Evolutionary conservation across 208 protist genomes (phyloP), one percentile per base, ranked within the genome.

Genomic region (Leishmania braziliensis): DNA sequence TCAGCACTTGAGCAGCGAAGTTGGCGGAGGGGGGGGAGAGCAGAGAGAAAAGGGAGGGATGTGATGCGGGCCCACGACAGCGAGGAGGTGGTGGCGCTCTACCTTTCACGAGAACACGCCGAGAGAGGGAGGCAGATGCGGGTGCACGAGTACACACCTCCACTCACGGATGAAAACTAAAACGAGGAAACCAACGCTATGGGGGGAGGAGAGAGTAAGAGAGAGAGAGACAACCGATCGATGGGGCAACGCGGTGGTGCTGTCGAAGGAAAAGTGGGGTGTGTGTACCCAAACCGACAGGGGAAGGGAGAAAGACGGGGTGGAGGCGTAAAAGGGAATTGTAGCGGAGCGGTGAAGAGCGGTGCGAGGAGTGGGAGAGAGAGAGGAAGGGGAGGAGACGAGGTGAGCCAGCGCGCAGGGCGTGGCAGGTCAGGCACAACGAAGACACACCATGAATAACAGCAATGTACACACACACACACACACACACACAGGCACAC

Each of bases 391-490:
- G 51, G 43, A 46, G 20, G 51, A n/a, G 73, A 26, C 0, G 51
- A 39, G 51, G 12, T 10, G 73, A 20, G 73, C 12, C 62, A 33
- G 62, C 10, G 12, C 29, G 29, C 62, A 66, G 62, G 62, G 29
- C 10, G 62, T 66, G 62, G n/a, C 29, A 66, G 62, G 62, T 36
- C 62, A 29, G 9, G 58, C 58, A 33, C 58, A 63, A 29, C 58
- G 12, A 16, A 69, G n/a, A 18, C 14, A 69, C 51, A 26, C 66
- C 9, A 33, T 29, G 20, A 0, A 20, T 50, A 78, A 29, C 39
- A 68, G 43, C 43, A 77, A 33, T n/a, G 50, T 20, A 65, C 69
- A 33, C 82, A 65, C 70, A 81, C 68, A 29, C 33, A 29, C 43
- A 51, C 8, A 18, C 60, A 65, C n/a, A 65, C 60, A 65, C 60